Evolutionary conservation across 495 filamentous ascomycete species (phyloP).

Genomic region (Hyphodiscus hymeniophilus): DNA sequence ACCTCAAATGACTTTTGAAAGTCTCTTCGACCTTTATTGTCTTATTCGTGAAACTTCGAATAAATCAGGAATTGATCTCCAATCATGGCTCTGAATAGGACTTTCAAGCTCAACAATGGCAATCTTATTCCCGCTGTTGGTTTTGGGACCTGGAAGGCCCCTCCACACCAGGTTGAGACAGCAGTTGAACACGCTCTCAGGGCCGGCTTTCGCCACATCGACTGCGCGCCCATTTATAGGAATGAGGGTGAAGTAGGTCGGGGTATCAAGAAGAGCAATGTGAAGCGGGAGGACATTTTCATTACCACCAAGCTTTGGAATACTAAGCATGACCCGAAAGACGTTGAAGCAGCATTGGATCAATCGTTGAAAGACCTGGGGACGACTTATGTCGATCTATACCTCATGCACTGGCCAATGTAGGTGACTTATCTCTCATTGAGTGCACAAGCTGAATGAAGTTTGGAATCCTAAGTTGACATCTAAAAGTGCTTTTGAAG

Average conservation of each 20-base stretch:
- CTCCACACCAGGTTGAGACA: constrained; percentile 34
- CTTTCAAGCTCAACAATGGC: constrained; percentile 65
- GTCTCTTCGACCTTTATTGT: too few relatives aligned
- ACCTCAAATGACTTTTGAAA: too few relatives aligned
- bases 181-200: constrained; percentile 72
- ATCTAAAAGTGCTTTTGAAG: constrained; percentile 37
- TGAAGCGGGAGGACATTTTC: constrained; percentile 56
- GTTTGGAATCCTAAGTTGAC: too few relatives aligned
- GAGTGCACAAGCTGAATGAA: too few relatives aligned
- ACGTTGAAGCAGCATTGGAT: constrained; percentile 59
- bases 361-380: constrained; percentile 61
- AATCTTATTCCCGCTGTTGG: constrained; percentile 73
- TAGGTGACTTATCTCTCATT: too few relatives aligned
- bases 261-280: constrained; percentile 47
- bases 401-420: constrained; percentile 76
- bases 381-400: constrained; percentile 74
- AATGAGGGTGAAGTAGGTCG: constrained; percentile 74
- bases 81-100: too few relatives aligned
- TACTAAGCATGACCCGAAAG: constrained; percentile 49
- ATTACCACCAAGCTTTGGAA: constrained; percentile 71
- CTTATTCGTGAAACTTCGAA: too few relatives aligned
- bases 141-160: constrained; percentile 77
- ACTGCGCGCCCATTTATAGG: constrained; percentile 66
- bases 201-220: constrained; percentile 53
- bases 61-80: too few relatives aligned